Evolutionary conservation across 2,329 filamentous ascomycete species (phyloP).

Genomic region (Coniochaeta sp.): DNA sequence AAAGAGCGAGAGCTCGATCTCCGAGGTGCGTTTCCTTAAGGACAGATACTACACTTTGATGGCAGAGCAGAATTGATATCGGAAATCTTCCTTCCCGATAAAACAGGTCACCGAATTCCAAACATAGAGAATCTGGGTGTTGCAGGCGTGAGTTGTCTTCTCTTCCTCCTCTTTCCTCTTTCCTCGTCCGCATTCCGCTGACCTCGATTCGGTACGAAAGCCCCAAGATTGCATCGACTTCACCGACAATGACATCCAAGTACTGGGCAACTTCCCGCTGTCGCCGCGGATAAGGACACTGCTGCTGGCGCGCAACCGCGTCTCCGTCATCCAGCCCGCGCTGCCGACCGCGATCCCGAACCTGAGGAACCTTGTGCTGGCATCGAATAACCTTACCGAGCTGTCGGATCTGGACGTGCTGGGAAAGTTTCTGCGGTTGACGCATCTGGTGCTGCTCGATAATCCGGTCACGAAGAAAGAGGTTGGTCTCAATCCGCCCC

Average conservation of each 20-base stretch:
- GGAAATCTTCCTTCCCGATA: conserved; percentile 38
- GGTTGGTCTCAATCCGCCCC: conserved; percentile 46
- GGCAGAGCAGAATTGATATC: conserved; percentile 76
- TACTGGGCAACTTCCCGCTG: conserved; percentile 86
- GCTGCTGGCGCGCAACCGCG: conserved; percentile 82
- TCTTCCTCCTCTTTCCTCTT: conserved; percentile 4
- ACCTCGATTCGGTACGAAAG: conserved; percentile 2
- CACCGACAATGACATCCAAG: conserved; percentile 93
- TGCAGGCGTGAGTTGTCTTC: conserved; percentile 62
- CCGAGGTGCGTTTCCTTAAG: conserved; percentile 92
- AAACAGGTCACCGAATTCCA: conserved; percentile 93
- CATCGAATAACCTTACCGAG: conserved; percentile 75
- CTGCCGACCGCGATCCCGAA: conserved; percentile 73
- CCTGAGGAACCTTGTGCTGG: conserved; percentile 73
- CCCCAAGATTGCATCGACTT: conserved; percentile 96
- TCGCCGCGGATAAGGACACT: conserved; percentile 83
- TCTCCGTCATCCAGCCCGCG: conserved; percentile 71
- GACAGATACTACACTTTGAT: conserved; percentile 82
- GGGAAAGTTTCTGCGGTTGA: conserved; percentile 59
- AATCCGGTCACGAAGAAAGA: conserved; percentile 92
- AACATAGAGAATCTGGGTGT: conserved; percentile 96
- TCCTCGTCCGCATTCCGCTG: conserved; percentile 3
- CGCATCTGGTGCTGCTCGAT: conserved; percentile 73
- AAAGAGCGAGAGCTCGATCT: conserved; percentile 99
- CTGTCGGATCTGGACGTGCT: conserved; percentile 84